A percentile compares a stretch with the other conserved stretches of the same genome.
Conservation (phyloP, 2,329 filamentous ascomycete genomes). For the Aspergillus neotritici region DNA sequence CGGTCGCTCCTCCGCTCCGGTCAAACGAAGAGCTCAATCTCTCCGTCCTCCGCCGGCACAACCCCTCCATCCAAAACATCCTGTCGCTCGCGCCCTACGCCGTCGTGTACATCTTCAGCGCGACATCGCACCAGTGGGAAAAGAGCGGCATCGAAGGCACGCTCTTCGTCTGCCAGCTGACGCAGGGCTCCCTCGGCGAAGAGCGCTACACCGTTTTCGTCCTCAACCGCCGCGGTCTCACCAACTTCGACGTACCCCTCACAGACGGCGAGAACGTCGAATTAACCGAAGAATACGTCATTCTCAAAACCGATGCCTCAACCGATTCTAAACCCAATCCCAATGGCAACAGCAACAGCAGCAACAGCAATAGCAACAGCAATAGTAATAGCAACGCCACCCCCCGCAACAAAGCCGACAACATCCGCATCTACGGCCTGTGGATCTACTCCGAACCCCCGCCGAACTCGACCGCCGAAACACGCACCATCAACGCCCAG, state of each 20-base stretch:
- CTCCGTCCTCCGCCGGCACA: conserved; percentile 73
- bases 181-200: conserved; percentile 40
- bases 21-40: conserved; percentile 85
- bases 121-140: conserved; percentile 65
- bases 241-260: conserved; percentile 66
- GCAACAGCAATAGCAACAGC: conserved; percentile 4
- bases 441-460: conserved; percentile 60
- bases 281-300: conserved; percentile 57
- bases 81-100: conserved; percentile 77
- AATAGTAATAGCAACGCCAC: conserved; percentile 14
- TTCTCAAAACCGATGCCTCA: conserved; percentile 45
- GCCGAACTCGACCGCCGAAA: conserved; percentile 50
- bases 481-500: conserved; percentile 47
- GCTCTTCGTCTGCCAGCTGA: conserved; percentile 73
- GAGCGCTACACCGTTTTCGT: conserved; percentile 58
- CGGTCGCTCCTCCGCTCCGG: conserved; percentile 47
- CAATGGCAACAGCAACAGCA: conserved; percentile 12
- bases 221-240: conserved; percentile 64
- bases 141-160: conserved; percentile 81
- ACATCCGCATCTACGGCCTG: conserved; percentile 50
- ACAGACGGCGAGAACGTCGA: conserved; percentile 56
- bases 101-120: conserved; percentile 75
- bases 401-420: conserved; percentile 8
- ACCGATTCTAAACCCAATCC: neutral
- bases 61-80: conserved; percentile 67